Evolutionary conservation across 495 filamentous ascomycete genomes (phyloP).

Genomic region (Talaromyces proteolyticus): DNA sequence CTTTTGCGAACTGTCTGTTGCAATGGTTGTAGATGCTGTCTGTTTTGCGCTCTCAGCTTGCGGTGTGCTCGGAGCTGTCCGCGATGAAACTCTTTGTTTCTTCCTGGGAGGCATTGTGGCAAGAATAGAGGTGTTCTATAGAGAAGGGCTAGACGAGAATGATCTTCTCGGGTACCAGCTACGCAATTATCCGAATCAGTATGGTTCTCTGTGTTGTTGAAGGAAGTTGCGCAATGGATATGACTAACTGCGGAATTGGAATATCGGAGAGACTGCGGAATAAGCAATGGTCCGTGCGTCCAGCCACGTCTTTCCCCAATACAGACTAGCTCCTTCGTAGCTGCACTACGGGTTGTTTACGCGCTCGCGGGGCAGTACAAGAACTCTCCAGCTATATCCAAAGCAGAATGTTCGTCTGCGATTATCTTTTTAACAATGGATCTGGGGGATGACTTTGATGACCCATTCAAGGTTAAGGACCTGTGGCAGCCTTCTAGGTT

Average conservation of each 20-base stretch:
- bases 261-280: slow-evolving; percentile 2
- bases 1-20: slow-evolving; percentile 24
- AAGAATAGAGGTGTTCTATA: neutral
- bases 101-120: slow-evolving; percentile 69
- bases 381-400: neutral
- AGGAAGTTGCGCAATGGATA: too few species aligned
- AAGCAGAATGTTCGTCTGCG: neutral
- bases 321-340: slow-evolving; percentile 1
- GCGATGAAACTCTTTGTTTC: slow-evolving; percentile 38
- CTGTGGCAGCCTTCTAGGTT: slow-evolving; percentile 52
- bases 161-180: too few species aligned
- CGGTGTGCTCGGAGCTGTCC: slow-evolving; percentile 20
- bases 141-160: neutral
- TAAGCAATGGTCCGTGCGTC: slow-evolving; percentile 29
- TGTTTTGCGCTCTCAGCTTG: slow-evolving; percentile 35
- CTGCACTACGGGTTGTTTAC: too few species aligned
- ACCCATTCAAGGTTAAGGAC: slow-evolving; percentile 69
- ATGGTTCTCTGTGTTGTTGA: too few species aligned
- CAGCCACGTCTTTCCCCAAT: neutral
- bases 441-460: slow-evolving; percentile 35
- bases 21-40: slow-evolving; percentile 26
- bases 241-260: neutral
- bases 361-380: too few species aligned
- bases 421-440: slow-evolving; percentile 25
- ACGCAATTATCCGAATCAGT: too few species aligned